These are phyloP conservation scores for Fagus crenata DNA, from an alignment of 306 rosid species.

Conservation along the genomic window DNA sequence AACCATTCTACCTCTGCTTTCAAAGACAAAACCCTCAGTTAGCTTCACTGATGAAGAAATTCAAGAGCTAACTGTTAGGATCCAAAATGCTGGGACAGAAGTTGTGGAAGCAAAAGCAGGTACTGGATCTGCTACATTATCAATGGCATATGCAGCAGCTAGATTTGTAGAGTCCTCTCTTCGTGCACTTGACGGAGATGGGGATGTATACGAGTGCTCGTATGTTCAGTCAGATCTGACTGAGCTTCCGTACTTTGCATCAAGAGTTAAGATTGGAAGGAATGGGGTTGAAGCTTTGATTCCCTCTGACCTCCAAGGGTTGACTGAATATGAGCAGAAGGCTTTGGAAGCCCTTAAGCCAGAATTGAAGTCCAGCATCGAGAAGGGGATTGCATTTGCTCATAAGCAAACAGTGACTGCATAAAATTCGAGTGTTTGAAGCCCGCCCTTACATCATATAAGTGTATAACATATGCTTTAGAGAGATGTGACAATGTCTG, in stretches of 20 bases:
- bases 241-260: slow-evolving; percentile 92
- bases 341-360: slow-evolving; percentile 90
- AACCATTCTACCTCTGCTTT: slow-evolving; percentile 83
- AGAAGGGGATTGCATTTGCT: slow-evolving; percentile 85
- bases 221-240: slow-evolving; percentile 83
- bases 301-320: slow-evolving; percentile 79
- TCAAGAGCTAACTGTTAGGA: slow-evolving; percentile 73
- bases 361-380: slow-evolving; percentile 93
- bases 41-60: slow-evolving; percentile 75
- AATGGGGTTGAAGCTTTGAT: slow-evolving; percentile 87
- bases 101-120: slow-evolving; percentile 99
- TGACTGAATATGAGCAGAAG: slow-evolving; percentile 86
- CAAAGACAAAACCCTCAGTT: slow-evolving; percentile 76
- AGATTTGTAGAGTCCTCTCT: slow-evolving; percentile 96
- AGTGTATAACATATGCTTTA: neutral
- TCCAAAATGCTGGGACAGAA: slow-evolving; percentile 97
- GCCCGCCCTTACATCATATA: slow-evolving; percentile 11
- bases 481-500: slow-evolving; percentile 28
- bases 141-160: slow-evolving; percentile 99
- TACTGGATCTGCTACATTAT: slow-evolving; percentile 93
- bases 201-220: slow-evolving; percentile 87
- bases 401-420: slow-evolving; percentile 66
- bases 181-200: slow-evolving; percentile 91
- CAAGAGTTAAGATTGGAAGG: slow-evolving; percentile 88
- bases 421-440: slow-evolving; percentile 29